Percentiles rank a stretch among this genome's conserved stretches.
These are phyloP conservation scores for Kurtzmaniella fragi DNA, from an alignment of 805 yeast genomes.

Conservation along the genomic window DNA sequence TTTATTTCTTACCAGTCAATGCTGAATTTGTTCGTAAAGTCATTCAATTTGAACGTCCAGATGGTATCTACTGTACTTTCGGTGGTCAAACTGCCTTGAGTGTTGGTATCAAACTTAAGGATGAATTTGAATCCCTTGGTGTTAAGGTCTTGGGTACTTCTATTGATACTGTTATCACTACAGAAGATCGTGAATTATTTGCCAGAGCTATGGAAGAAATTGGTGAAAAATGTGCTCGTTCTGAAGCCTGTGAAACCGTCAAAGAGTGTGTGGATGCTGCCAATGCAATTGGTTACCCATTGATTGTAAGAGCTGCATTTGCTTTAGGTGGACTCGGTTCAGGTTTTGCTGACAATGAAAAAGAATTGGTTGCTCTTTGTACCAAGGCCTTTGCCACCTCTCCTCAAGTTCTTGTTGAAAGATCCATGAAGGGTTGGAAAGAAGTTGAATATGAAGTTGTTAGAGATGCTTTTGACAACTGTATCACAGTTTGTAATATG, in stretches of 20 bases:
- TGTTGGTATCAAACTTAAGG: constrained; percentile 94
- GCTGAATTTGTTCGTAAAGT: constrained; percentile 96
- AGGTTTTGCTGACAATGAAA: constrained; percentile 89
- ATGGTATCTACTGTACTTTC: constrained; percentile 92
- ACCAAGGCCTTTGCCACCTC: constrained; percentile 90
- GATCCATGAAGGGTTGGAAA: constrained; percentile 98
- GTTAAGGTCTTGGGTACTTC: constrained; percentile 96
- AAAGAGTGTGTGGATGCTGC: constrained; percentile 85
- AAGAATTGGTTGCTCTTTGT: constrained; percentile 78
- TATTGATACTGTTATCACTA: constrained; percentile 91
- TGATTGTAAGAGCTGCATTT: constrained; percentile 94
- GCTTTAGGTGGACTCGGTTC: constrained; percentile 98
- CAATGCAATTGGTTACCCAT: constrained; percentile 85
- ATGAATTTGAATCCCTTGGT: constrained; percentile 86
- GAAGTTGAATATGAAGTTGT: constrained; percentile 98
- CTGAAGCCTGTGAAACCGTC: constrained; percentile 76
- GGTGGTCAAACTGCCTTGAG: constrained; percentile 98
- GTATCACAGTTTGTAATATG: constrained; percentile 99
- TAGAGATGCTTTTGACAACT: constrained; percentile 93
- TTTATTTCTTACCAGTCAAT: constrained; percentile 95
- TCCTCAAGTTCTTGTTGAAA: constrained; percentile 93
- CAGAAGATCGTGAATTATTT: constrained; percentile 96
- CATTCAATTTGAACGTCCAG: constrained; percentile 91
- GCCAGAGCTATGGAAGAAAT: constrained; percentile 94
- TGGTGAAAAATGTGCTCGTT: constrained; percentile 91